Evolutionary conservation across 83 land plant genomes (phyloP).

Genomic region (Picea abies): DNA sequence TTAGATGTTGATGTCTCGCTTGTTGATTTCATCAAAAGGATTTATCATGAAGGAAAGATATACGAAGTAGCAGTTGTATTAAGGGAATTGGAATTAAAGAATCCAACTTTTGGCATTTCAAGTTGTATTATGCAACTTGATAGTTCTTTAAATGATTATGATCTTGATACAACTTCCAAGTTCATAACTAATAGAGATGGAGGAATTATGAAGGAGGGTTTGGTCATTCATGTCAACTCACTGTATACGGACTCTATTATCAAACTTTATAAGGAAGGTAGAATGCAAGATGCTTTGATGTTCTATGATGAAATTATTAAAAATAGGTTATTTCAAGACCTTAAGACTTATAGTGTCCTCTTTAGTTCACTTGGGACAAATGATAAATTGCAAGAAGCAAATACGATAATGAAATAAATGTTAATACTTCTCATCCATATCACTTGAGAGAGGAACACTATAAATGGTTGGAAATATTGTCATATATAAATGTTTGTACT

Average conservation of each 20-base stretch:
- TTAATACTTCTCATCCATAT: too few relatives aligned
- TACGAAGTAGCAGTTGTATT: slow-evolving; percentile 48
- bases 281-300: slow-evolving; percentile 14
- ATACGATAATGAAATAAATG: too few relatives aligned
- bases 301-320: slow-evolving; percentile 2
- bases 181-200: background rate
- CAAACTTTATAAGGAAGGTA: slow-evolving; percentile 7
- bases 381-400: background rate
- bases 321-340: background rate
- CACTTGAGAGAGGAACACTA: too few relatives aligned
- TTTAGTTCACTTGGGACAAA: background rate
- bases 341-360: slow-evolving; percentile 5
- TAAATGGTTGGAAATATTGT: too few relatives aligned
- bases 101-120: background rate
- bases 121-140: background rate
- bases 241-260: background rate
- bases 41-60: slow-evolving; percentile 64
- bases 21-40: slow-evolving; percentile 26
- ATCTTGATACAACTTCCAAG: background rate
- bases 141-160: background rate
- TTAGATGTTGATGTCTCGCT: slow-evolving; percentile 25
- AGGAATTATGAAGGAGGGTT: background rate
- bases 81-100: slow-evolving; percentile 35
- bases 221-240: background rate
- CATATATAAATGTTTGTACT: too few relatives aligned